Percentiles rank a stretch among this genome's conserved stretches.
phyloP scores from a whole-genome alignment of 257 asterid genomes.

The Capsicum baccatum region DNA sequence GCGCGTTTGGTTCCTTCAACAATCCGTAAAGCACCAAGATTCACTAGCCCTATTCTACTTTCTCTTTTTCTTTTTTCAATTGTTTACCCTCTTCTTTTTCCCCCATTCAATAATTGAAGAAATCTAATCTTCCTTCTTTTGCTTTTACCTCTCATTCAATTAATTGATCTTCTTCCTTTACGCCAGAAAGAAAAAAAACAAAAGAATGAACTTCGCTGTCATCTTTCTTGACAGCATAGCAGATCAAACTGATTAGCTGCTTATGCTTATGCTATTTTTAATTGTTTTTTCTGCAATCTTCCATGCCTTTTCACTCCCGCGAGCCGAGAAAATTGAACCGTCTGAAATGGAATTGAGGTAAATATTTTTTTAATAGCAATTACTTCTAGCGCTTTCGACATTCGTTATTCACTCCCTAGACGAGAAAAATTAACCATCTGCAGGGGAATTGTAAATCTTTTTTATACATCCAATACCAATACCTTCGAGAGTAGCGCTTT shows the following conservation, averaged over 20 bases:
- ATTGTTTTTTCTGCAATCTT: background rate
- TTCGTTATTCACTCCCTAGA: background rate
- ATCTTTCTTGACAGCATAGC: background rate
- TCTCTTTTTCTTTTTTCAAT: background rate
- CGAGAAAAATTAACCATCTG: background rate
- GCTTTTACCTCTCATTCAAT: constrained; percentile 15
- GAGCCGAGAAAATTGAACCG: background rate
- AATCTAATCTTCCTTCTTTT: background rate
- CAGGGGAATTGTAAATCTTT: background rate
- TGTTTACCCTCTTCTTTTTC: background rate
- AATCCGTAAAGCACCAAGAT: background rate
- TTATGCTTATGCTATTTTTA: background rate
- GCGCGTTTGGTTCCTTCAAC: too few species aligned
- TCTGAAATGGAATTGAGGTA: background rate
- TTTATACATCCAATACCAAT: background rate
- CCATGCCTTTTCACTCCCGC: background rate
- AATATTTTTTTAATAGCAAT: background rate
- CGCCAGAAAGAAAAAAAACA: background rate
- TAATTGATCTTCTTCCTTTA: background rate
- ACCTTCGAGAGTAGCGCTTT: background rate
- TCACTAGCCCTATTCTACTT: background rate
- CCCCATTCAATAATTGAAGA: constrained; percentile 8
- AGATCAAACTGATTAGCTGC: background rate
- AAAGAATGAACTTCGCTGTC: background rate
- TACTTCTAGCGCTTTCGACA: background rate